These are phyloP conservation scores for Fonsecaea nubica DNA, from an alignment of 2,329 filamentous ascomycete species.

Conservation along the genomic window DNA sequence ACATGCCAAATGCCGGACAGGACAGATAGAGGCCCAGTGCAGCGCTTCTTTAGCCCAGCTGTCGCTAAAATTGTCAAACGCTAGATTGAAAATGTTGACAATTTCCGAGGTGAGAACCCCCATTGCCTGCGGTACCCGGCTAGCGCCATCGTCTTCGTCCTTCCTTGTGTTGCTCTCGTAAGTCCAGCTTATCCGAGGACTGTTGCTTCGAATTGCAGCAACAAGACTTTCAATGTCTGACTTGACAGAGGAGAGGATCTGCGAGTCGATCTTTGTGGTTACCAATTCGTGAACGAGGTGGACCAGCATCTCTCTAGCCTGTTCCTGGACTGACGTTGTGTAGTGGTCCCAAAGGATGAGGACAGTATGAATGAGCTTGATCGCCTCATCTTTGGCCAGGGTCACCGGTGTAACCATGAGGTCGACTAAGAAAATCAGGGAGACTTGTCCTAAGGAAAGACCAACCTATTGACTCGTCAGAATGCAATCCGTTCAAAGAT, in stretches of 20 bases:
- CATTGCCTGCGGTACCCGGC: constrained; percentile 88
- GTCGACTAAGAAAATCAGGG: constrained; percentile 91
- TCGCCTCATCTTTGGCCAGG: constrained; percentile 77
- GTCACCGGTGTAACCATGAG: constrained; percentile 92
- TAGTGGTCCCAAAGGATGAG: constrained; percentile 98
- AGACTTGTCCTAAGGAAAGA: constrained; percentile 90
- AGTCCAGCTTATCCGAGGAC: constrained; percentile 84
- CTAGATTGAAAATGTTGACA: constrained; percentile 81
- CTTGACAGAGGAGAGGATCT: constrained; percentile 69
- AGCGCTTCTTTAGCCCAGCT: constrained; percentile 89
- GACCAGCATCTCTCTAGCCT: constrained; percentile 96
- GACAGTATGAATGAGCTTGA: constrained; percentile 86
- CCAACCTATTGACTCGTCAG: constrained; percentile 61
- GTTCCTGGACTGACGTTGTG: constrained; percentile 90
- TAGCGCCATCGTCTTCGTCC: constrained; percentile 71
- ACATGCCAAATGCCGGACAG: constrained; percentile 91
- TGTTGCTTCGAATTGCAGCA: constrained; percentile 82
- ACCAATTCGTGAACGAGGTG: constrained; percentile 96
- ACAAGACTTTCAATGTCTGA: constrained; percentile 84
- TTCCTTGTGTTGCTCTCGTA: constrained; percentile 92
- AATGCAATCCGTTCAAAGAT: not conserved
- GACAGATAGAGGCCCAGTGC: constrained; percentile 95
- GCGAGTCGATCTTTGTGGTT: constrained; percentile 77
- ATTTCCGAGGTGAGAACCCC: constrained; percentile 80
- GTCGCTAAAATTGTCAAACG: constrained; percentile 85